A percentile compares a stretch with the other conserved stretches of the same genome.
These are phyloP conservation scores for Linum trigynum DNA, from an alignment of 345 rosid genomes.

Conservation along the genomic window DNA sequence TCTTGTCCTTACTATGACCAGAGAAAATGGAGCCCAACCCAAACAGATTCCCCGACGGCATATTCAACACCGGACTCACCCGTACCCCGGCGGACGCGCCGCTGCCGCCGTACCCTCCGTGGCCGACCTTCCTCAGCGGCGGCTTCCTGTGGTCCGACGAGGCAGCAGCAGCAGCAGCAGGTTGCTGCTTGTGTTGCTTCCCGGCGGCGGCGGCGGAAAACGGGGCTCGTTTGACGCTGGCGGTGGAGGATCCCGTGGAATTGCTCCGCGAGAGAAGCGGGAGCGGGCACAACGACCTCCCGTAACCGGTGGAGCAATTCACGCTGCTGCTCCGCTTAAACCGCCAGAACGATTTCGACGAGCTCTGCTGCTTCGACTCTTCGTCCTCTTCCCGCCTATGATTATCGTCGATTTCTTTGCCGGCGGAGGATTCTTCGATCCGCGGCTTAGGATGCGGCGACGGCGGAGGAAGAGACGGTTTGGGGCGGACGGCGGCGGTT, in stretches of 20 bases:
- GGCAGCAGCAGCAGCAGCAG: constrained; percentile 15
- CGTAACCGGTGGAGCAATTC: constrained; percentile 63
- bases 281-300: constrained; percentile 60
- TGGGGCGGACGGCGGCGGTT: constrained; percentile 1
- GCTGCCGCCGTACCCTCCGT: constrained; percentile 41
- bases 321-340: constrained; percentile 71
- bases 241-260: constrained; percentile 51
- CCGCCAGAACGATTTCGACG: constrained; percentile 64
- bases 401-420: neutral
- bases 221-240: constrained; percentile 26
- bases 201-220: constrained; percentile 18
- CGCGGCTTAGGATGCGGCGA: too few relatives aligned
- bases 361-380: constrained; percentile 30
- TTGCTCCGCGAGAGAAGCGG: constrained; percentile 67
- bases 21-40: constrained; percentile 65
- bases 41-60: constrained; percentile 56
- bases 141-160: constrained; percentile 43
- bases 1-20: constrained; percentile 45
- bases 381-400: constrained; percentile 1
- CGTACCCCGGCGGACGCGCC: constrained; percentile 11
- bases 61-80: constrained; percentile 59
- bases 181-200: constrained; percentile 40
- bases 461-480: neutral
- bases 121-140: constrained; percentile 58
- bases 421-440: neutral